Evolutionary conservation across 2,329 filamentous ascomycete species (phyloP).

Genomic region (Lachnellula hyalina): DNA sequence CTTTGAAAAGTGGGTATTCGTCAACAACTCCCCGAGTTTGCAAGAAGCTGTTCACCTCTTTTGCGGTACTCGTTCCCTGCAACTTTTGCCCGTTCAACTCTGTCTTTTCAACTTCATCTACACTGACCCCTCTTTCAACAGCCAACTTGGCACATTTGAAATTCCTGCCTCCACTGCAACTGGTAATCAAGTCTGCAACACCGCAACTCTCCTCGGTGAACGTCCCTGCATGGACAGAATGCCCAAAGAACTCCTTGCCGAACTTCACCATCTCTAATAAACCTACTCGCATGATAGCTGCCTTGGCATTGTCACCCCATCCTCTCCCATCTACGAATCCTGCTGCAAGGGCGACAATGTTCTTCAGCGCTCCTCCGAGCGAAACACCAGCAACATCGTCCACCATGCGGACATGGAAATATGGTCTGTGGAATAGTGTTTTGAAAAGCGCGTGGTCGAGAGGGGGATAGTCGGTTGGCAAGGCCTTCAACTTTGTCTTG

Average conservation of each 20-base stretch:
- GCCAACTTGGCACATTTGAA: conserved; percentile 89
- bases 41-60: conserved; percentile 86
- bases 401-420: conserved; percentile 95
- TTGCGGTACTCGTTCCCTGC: conserved; percentile 87
- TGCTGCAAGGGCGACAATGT: conserved; percentile 89
- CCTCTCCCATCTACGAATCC: conserved; percentile 93
- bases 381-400: conserved; percentile 96
- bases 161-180: conserved; percentile 86
- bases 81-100: conserved; percentile 96
- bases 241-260: conserved; percentile 84
- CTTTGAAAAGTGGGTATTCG: conserved; percentile 89
- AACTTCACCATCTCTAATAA: conserved; percentile 96
- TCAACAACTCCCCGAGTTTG: conserved; percentile 70
- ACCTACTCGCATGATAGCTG: conserved; percentile 95
- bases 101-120: conserved; percentile 80
- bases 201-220: conserved; percentile 97
- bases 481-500: conserved; percentile 64
- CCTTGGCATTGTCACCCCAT: conserved; percentile 98
- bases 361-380: conserved; percentile 90
- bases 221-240: conserved; percentile 73
- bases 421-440: conserved; percentile 86
- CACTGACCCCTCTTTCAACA: conserved; percentile 69
- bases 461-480: conserved; percentile 78
- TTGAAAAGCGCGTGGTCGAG: conserved; percentile 81
- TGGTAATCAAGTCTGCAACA: conserved; percentile 93